Evolutionary conservation across 2,329 filamentous ascomycete species (phyloP), one percentile per base, ranked within the genome.

Genomic region (Alternaria conjuncta): DNA sequence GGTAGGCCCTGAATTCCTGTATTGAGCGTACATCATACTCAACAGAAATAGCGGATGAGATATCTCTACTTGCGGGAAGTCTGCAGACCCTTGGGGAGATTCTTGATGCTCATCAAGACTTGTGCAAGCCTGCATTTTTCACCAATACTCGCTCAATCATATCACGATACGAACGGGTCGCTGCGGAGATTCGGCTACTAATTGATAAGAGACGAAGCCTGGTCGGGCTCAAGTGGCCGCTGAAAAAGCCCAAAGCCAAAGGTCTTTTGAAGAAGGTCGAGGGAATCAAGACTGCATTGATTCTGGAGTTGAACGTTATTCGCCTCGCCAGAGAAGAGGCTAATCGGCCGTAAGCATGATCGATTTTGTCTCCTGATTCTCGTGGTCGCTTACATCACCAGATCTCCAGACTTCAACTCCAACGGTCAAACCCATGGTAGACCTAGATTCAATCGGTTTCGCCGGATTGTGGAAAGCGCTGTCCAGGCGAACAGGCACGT

Each of bases 201-300:
- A 65, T 63, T 2, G 25, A 61, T 7, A 49, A 47, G 2, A 41
- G 43, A 8, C 53, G n/a, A 18, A 66, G 55, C n/a, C 49, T 71
- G n/a, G 61, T 41, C 15, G 44, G 64, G 18, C 47, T 72, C 21
- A 69, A 57, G 55, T 71, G 68, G 69, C 59, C 50, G 18, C 57
- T 71, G n/a, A 61, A 66, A 4, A 55, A 57, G 11, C 64, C 63
- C 10, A 69, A 67, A 41, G 66, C 61, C 2, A 73, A 66, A 21
- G 57, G 45, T 8, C 57, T 70, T 30, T 20, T 74, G 36, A 67
- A 69, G 44, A 70, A 69, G 28, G 44, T 74, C 12, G 71, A 74
- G 26, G 58, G 67, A 26, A 69, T 74, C 44, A 73, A 73, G 47
- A 49, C 61, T 2, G 49, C 60, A 3, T 60, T 73, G 28, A 63